Evolutionary conservation across 2,329 filamentous ascomycete genomes (phyloP).

Genomic region (Calonectria pauciramosa): DNA sequence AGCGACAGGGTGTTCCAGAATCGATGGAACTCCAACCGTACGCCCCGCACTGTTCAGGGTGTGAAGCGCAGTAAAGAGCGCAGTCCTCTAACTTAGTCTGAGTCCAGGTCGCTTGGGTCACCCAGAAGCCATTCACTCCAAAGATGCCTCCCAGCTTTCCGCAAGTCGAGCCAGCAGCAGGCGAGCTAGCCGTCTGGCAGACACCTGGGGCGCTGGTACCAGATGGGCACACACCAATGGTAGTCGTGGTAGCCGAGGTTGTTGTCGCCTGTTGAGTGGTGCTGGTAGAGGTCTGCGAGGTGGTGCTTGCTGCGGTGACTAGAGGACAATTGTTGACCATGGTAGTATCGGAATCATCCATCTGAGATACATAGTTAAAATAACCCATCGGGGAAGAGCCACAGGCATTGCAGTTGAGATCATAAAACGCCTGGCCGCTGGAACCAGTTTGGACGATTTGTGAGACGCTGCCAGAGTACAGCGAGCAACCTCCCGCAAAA

Average conservation of each 20-base stretch:
- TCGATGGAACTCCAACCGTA: neutral
- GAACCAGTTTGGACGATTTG: constrained; percentile 26
- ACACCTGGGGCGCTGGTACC: neutral
- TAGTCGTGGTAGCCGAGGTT: constrained; percentile 1
- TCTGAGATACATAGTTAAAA: constrained; percentile 37
- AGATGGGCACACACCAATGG: neutral
- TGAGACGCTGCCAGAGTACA: constrained; percentile 31
- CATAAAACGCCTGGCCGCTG: constrained; percentile 25
- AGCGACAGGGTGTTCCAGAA: neutral
- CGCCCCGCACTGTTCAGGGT: neutral
- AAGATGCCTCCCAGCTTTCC: neutral
- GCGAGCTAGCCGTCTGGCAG: neutral
- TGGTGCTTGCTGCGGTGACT: neutral
- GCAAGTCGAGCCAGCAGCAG: neutral
- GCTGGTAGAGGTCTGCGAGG: neutral
- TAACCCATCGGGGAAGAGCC: constrained; percentile 29
- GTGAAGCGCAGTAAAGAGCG: neutral
- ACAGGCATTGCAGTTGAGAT: constrained; percentile 39
- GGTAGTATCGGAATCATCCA: constrained; percentile 6
- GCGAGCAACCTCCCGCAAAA: constrained; percentile 29
- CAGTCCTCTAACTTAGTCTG: neutral
- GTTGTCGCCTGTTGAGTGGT: neutral
- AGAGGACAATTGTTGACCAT: constrained; percentile 24
- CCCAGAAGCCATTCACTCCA: neutral
- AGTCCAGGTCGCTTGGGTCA: neutral